Evolutionary conservation across 1,284 basidiomycete genomes (phyloP).

Genomic region (Puccinia polysora): DNA sequence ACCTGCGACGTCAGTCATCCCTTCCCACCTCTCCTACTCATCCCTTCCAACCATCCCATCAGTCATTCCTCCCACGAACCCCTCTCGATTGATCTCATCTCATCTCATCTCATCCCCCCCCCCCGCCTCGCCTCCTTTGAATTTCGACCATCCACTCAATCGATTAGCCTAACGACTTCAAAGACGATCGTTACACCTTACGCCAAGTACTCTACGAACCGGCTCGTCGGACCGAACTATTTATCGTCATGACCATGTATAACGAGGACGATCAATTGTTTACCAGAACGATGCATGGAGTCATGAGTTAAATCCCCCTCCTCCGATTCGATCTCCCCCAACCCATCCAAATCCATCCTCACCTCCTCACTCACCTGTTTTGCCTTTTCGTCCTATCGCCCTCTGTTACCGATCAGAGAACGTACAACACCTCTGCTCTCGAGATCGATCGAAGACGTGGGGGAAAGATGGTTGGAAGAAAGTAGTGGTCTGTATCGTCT

Average conservation of each 20-base stretch:
- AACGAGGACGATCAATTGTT: slow-evolving; percentile 69
- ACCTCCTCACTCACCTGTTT: slow-evolving; percentile 46
- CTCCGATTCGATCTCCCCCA: slow-evolving; percentile 46
- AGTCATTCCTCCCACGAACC: too few relatives aligned
- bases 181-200: slow-evolving; percentile 70
- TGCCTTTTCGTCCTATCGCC: too few relatives aligned
- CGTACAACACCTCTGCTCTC: slow-evolving; percentile 67
- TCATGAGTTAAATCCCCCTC: slow-evolving; percentile 70
- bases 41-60: background rate
- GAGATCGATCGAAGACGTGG: slow-evolving; percentile 83
- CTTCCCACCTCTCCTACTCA: background rate
- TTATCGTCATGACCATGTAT: slow-evolving; percentile 72
- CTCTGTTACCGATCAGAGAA: too few relatives aligned
- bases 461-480: slow-evolving; percentile 97
- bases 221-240: slow-evolving; percentile 72
- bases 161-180: slow-evolving; percentile 71
- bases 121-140: too few relatives aligned
- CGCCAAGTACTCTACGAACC: slow-evolving; percentile 84
- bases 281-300: slow-evolving; percentile 82
- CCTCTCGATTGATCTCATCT: background rate
- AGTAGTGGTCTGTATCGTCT: slow-evolving; percentile 80
- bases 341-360: slow-evolving; percentile 44
- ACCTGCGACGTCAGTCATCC: slow-evolving; percentile 65
- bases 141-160: background rate
- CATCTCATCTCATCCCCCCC: background rate